Evolutionary conservation across 75 land plant species (phyloP), one percentile per base, ranked within the genome.

Genomic region (Pinus albicaulis): DNA sequence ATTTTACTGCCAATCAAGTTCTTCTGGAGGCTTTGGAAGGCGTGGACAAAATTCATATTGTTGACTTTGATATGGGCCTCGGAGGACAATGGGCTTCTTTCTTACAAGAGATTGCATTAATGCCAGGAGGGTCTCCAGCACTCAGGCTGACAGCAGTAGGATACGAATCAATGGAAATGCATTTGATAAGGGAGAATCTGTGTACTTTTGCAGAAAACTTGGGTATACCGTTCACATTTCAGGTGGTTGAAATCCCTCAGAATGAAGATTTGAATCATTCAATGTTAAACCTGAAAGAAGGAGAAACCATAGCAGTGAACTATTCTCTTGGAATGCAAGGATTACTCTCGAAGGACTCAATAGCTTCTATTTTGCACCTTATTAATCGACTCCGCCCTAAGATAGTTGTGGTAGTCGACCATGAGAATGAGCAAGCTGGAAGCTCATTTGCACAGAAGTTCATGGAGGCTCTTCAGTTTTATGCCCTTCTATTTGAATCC

Each of bases 11-110:
- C 65, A 95, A 86, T 56, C 98, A 95, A 72, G 86, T 97, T 38
- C 75, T 95, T 25, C 80, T 95, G 24, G 98, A 95, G 58, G 85
- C 96, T 19, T 55, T 91, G 72, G 84, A 89, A 19, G 90, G 82
- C 20, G 82, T 83, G 57, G 59, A 76, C 70, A 48, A 73, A 70
- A 41, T 95, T 66, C 98, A 93, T 74, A 56, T 95, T 69, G 79
- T 95, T 57, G 98, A 95, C 59, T 91, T 93, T 62, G 98, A 91
- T 52, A 78, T 92, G 76, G 92, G 94, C 26, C 73, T 94, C 17
- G 98, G 98, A 48, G 89, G 88, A 20, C 94, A 95, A 68, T 93
- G 96, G 92, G 93, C 98, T 0, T 89, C 98, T 12, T 84, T 93
- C 73, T 63, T 91, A 77, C 89, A 84, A 76, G 98, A 91, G 59